Conservation (phyloP, 192 early-diverging fungal genomes). For the Physocladia obscura region DNA sequence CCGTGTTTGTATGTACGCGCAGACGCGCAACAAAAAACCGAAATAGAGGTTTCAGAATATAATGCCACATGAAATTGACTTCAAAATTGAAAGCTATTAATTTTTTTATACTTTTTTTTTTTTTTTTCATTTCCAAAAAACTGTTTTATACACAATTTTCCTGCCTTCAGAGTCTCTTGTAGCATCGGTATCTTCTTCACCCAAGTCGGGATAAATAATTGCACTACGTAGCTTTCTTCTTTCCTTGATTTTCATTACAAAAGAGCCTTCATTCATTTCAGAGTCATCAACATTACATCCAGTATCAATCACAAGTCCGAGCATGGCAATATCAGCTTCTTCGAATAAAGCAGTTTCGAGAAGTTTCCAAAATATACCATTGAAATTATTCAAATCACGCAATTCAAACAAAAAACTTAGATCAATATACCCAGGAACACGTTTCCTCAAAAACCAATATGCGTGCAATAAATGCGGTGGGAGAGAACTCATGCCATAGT, state of each 20-base stretch:
- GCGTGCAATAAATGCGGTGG: background rate
- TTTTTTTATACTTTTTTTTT: no score
- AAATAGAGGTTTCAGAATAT: no score
- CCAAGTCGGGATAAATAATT: background rate
- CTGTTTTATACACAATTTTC: slow-evolving; percentile 1
- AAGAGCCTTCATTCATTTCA: background rate
- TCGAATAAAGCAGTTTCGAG: slow-evolving; percentile 13
- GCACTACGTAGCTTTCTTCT: background rate
- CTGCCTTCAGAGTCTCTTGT: background rate
- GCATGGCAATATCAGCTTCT: slow-evolving; percentile 7
- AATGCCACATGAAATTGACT: no score
- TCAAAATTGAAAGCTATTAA: no score
- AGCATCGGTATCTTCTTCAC: slow-evolving; percentile 11
- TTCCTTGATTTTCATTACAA: background rate
- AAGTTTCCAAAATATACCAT: slow-evolving; percentile 8
- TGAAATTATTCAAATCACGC: background rate
- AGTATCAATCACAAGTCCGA: background rate
- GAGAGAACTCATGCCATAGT: background rate
- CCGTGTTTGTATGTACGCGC: no score
- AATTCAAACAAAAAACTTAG: background rate
- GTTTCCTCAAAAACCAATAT: slow-evolving; percentile 6
- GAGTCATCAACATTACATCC: background rate
- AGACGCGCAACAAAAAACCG: no score
- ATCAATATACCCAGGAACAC: background rate
- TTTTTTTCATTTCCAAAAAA: slow-evolving; percentile 15